Evolutionary conservation across 2,329 filamentous ascomycete genomes (phyloP), one percentile per base, ranked within the genome.

Genomic region (Xylaria sp.): DNA sequence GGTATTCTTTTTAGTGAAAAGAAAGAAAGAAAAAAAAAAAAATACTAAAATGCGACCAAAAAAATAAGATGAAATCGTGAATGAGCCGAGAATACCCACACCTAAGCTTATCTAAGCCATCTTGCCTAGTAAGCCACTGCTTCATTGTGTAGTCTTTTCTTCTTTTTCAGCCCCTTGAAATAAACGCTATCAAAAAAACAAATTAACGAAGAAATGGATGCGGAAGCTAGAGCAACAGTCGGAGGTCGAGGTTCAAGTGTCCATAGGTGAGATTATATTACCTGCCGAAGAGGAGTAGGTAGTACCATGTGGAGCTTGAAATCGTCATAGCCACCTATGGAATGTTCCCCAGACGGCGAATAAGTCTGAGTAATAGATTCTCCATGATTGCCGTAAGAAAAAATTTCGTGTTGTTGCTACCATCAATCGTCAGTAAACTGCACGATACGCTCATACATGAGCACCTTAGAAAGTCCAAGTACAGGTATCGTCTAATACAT

Each of bases 111-210:
- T 88, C 85, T 25, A 90, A 74, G 10, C 88, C 88, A 73, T 88
- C 81, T 72, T 88, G 84, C 50, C 78, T 78, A 1, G 86, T 87
- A 18, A 83, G 79, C 88, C 88, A 90, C 78, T 87, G 84, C 75
- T 82, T 77, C 74, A 75, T 76, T 35, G 21, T 60, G 9, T 23
- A 5, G 44, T 65, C 3, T 32, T 60, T 51, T 40, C 16, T 57
- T 40, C n/a, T n/a, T 18, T 18, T 40, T 1, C 37, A 40, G 16
- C 10, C 32, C 32, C 37, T 40, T 13, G 3, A 40, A 13, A 40
- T 16, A 12, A 12, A 12, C 13, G 37, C 12, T 10, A 12, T 16
- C 37, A 12, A 40, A 3, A 16, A 40, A 40, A 16, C 12, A 40
- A 51, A 9, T 35, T 35, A 35, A 35, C 32, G 23, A 25, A 27